Evolutionary conservation across 2,329 filamentous ascomycete genomes (phyloP), one percentile per base, ranked within the genome.

Genomic region (Paecilomyces formosus): DNA sequence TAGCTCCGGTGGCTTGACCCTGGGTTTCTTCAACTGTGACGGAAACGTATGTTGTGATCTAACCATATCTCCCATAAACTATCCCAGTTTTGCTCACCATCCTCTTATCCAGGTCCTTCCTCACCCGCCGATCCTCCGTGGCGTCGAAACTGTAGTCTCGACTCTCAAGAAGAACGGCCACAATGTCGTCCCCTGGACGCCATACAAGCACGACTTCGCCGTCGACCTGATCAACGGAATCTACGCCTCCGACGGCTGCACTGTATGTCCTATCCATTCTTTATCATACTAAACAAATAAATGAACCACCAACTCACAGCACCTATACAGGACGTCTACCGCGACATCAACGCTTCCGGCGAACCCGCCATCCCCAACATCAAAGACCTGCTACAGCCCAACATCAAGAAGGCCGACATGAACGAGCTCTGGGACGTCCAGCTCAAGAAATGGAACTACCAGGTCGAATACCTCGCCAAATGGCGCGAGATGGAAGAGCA

Each of bases 281-380:
- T 35, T 7, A 6, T 28, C 8, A 35, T 12, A 11, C 39, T 2
- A 1, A 18, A 9, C 4, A 45, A 9, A 21, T 6, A 18, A 18
- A 45, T 15, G 13, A 6, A n/a, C 7, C 35, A 39, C 13, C n/a
- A 45, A 45, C 39, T 18, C n/a, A n/a, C n/a, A 45, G 2, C n/a
- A 2, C 8, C 39, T 13, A 35, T 3, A 9, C 18, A 70, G 67
- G 72, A 75, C 51, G 61, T 74, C 4, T 62, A 61, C 35, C 56
- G 57, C 9, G 60, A 60, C 7, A 65, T 75, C 12, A 59, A 60
- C 8, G 63, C 65, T 18, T 72, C 70, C 1, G 70, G 75, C 35
- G 75, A 78, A 58, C 74, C 74, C 11, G 63, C 67, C 0, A 74
- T 76, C 31, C 71, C 74, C 8, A 73, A 75, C 30, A 67, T 73